A percentile compares a stretch with the other conserved stretches of the same genome.
Evolutionary conservation across 2,329 filamentous ascomycete genomes (phyloP).

Genomic region (Colletotrichum costaricense): DNA sequence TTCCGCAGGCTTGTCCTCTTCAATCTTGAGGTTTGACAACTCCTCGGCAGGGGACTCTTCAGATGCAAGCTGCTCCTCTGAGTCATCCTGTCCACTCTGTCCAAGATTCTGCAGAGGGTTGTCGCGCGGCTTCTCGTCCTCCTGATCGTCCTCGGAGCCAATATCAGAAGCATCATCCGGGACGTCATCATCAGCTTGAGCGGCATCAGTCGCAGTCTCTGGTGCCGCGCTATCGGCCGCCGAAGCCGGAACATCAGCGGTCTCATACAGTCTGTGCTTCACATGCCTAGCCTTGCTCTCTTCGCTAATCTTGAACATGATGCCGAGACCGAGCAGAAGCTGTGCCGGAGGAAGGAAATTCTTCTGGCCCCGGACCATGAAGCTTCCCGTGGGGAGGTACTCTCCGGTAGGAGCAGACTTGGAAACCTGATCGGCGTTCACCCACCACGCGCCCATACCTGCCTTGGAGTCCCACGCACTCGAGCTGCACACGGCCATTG

Average conservation of each 20-base stretch:
- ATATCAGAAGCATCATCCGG: conserved; percentile 48
- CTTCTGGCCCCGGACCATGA: conserved; percentile 87
- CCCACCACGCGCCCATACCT: conserved; percentile 97
- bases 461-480: conserved; percentile 97
- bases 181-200: conserved; percentile 43
- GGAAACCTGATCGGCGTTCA: conserved; percentile 87
- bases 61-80: conserved; percentile 38
- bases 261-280: conserved; percentile 69
- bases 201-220: conserved; percentile 36
- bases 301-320: conserved; percentile 90
- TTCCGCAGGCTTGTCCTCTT: conserved; percentile 29
- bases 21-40: conserved; percentile 25
- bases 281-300: conserved; percentile 85
- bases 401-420: conserved; percentile 86
- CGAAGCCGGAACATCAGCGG: conserved; percentile 40
- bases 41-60: conserved; percentile 38
- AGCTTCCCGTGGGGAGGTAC: conserved; percentile 81
- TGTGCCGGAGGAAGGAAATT: conserved; percentile 91
- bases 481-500: conserved; percentile 85
- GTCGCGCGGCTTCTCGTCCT: conserved; percentile 45
- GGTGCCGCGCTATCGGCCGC: background rate
- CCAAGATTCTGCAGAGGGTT: conserved; percentile 50
- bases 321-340: conserved; percentile 85
- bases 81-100: conserved; percentile 41
- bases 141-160: conserved; percentile 46